Evolutionary conservation across 2,329 filamentous ascomycete genomes (phyloP), one percentile per base, ranked within the genome.

Genomic region (Lanzia echinophila): DNA sequence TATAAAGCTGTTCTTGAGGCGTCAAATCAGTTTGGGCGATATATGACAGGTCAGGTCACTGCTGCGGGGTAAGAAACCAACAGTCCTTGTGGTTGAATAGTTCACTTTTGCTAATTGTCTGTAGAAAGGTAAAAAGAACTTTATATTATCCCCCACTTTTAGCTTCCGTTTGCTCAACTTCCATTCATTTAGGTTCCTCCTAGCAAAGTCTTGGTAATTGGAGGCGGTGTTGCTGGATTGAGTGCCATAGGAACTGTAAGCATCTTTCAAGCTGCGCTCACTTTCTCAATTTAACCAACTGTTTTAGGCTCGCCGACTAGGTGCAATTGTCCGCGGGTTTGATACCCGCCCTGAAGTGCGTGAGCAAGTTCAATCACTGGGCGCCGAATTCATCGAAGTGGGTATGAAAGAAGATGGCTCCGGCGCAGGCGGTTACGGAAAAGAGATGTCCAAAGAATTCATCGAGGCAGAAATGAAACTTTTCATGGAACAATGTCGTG

Each of bases 391-490:
- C 64, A 81, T 95, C 61, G 88, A 95, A 70, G 90, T 95, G 20
- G 86, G 89, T 13, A 76, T 95, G 20, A 69, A 92, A 61, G 90
- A 96, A 70, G 89, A 94, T 56, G 90, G 90, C 2, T 83, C 86
- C 12, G 90, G 89, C 2, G 83, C 87, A 8, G 90, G 90, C 28
- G 90, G 90, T 15, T 96, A 96, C 65, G 89, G 88, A 50, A 95
- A 95, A 66, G 88, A 91, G 66, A 95, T 95, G 90, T 94, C 88
- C 52, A 90, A 92, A 65, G 90, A 92, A 61, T 96, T 95, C 65
- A 90, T 94, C 68, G 88, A 90, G 57, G 90, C 90, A 6, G 89
- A 96, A 69, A 95, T 95, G 89, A 91, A 88, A 69, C 77, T 96
- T 0, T 96, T 96, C 71, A 83, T 88, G 67, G 87, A 94, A 62